These are phyloP conservation scores for Colletotrichum neosansevieriae DNA, from an alignment of 2,329 filamentous ascomycete genomes.

Conservation along the genomic window DNA sequence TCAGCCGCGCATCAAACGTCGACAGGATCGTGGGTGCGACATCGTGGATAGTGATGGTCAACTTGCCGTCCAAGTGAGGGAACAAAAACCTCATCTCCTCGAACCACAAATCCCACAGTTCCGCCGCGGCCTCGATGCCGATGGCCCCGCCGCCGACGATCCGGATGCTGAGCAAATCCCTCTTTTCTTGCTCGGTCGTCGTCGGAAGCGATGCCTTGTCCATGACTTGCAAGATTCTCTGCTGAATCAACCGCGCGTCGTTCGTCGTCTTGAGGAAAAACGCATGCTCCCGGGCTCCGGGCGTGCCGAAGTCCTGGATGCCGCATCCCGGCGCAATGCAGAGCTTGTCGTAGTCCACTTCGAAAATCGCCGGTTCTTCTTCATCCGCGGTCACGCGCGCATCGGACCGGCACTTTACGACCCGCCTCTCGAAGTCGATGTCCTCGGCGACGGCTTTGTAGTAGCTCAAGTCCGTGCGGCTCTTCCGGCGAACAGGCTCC, in stretches of 20 bases:
- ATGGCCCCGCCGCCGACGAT: conserved; percentile 94
- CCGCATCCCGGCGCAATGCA: conserved; percentile 97
- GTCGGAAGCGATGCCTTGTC: conserved; percentile 96
- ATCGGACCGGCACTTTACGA: conserved; percentile 89
- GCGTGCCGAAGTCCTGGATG: conserved; percentile 98
- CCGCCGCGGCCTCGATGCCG: conserved; percentile 97
- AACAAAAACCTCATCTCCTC: conserved; percentile 98
- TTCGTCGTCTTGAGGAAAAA: conserved; percentile 99
- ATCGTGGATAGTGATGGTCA: conserved; percentile 97
- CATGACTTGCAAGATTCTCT: conserved; percentile 99
- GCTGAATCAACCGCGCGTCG: conserved; percentile 95
- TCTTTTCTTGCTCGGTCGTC: conserved; percentile 93
- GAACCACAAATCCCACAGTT: conserved; percentile 98
- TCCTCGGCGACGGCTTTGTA: conserved; percentile 98
- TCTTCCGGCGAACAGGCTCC: conserved; percentile 96
- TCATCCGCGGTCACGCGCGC: conserved; percentile 87
- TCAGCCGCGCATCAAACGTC: conserved; percentile 98
- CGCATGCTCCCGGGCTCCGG: conserved; percentile 92
- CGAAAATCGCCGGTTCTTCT: conserved; percentile 76
- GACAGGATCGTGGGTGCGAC: conserved; percentile 95
- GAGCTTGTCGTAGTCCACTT: conserved; percentile 97
- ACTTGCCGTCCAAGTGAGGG: conserved; percentile 92
- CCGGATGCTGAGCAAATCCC: conserved; percentile 93
- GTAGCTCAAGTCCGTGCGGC: conserved; percentile 95
- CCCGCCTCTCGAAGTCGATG: conserved; percentile 90